Evolutionary conservation across 345 rosid genomes (phyloP).

Genomic region (Arabidopsis arenosa): DNA sequence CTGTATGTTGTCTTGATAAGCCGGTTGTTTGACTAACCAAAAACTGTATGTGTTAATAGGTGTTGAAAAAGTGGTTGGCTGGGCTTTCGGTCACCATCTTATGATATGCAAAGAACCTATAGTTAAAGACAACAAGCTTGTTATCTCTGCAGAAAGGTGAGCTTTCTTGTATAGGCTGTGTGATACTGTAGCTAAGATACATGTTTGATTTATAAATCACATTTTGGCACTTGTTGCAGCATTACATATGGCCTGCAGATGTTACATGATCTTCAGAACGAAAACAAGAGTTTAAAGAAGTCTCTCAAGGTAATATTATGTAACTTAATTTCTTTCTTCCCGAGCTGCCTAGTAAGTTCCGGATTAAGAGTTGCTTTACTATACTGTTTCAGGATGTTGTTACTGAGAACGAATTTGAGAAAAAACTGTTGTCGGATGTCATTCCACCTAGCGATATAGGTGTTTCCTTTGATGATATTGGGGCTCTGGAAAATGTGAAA

Average conservation of each 20-base stretch:
- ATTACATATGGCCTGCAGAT: slow-evolving; percentile 70
- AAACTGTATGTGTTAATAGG: slow-evolving; percentile 49
- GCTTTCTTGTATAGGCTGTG: slow-evolving; percentile 25
- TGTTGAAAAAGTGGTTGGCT: slow-evolving; percentile 94
- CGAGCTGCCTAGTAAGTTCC: slow-evolving; percentile 3
- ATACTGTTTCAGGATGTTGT: slow-evolving; percentile 76
- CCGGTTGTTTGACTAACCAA: slow-evolving; percentile 25
- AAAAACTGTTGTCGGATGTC: slow-evolving; percentile 95
- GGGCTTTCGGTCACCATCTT: slow-evolving; percentile 85
- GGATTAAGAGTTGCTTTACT: slow-evolving; percentile 6
- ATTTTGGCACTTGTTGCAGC: slow-evolving; percentile 53
- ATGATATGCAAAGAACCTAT: slow-evolving; percentile 72
- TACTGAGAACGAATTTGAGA: slow-evolving; percentile 98
- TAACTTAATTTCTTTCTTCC: slow-evolving; percentile 18
- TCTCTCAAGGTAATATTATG: slow-evolving; percentile 69
- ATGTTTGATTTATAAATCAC: slow-evolving; percentile 22
- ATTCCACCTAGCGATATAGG: slow-evolving; percentile 97
- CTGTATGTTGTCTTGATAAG: neutral
- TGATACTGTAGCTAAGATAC: slow-evolving; percentile 23
- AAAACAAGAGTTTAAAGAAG: slow-evolving; percentile 78
- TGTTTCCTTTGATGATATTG: slow-evolving; percentile 95
- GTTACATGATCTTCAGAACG: slow-evolving; percentile 70
- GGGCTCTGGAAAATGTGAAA: slow-evolving; percentile 96
- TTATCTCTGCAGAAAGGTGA: slow-evolving; percentile 80
- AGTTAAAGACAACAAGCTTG: slow-evolving; percentile 66